These are phyloP conservation scores for Pseudogymnoascus sp. DNA, from an alignment of 2,329 filamentous ascomycete species.

Conservation along the genomic window DNA sequence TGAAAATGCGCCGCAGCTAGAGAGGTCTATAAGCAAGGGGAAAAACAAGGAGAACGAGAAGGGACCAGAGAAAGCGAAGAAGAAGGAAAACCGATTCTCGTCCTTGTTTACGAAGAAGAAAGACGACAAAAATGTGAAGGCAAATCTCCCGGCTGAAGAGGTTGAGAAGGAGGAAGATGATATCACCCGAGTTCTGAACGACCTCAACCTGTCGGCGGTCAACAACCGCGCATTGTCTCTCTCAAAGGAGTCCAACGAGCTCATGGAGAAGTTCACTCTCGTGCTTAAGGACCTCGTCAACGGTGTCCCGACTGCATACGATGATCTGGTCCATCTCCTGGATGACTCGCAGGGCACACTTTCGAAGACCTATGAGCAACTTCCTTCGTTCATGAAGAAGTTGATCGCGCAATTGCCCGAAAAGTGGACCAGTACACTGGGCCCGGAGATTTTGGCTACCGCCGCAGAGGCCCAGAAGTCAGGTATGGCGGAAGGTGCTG, in stretches of 20 bases:
- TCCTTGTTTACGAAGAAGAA: slow-evolving; percentile 32
- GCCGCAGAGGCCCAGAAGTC: slow-evolving; percentile 58
- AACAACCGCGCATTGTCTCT: slow-evolving; percentile 82
- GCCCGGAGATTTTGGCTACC: slow-evolving; percentile 72
- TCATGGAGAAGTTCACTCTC: slow-evolving; percentile 76
- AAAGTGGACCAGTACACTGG: slow-evolving; percentile 67
- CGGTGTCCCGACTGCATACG: slow-evolving; percentile 86
- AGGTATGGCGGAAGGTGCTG: slow-evolving; percentile 27
- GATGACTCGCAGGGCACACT: slow-evolving; percentile 54
- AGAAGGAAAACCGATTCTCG: slow-evolving; percentile 33
- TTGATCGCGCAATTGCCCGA: slow-evolving; percentile 76
- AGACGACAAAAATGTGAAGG: slow-evolving; percentile 32
- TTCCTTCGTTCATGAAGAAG: slow-evolving; percentile 75
- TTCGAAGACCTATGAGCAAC: slow-evolving; percentile 50
- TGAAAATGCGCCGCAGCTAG: neutral
- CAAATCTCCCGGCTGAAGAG: slow-evolving; percentile 30
- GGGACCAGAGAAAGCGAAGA: slow-evolving; percentile 24
- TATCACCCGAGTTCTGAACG: slow-evolving; percentile 69
- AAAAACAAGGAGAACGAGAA: slow-evolving; percentile 28
- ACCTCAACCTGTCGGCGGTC: slow-evolving; percentile 71
- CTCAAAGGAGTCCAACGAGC: slow-evolving; percentile 72
- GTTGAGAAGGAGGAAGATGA: slow-evolving; percentile 53
- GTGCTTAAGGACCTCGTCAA: slow-evolving; percentile 88
- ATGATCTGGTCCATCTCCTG: slow-evolving; percentile 63
- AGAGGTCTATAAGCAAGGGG: slow-evolving; percentile 15